Evolutionary conservation across 805 yeast genomes (phyloP), one percentile per base, ranked within the genome.

Genomic region (Blastobotrys peoriensis): DNA sequence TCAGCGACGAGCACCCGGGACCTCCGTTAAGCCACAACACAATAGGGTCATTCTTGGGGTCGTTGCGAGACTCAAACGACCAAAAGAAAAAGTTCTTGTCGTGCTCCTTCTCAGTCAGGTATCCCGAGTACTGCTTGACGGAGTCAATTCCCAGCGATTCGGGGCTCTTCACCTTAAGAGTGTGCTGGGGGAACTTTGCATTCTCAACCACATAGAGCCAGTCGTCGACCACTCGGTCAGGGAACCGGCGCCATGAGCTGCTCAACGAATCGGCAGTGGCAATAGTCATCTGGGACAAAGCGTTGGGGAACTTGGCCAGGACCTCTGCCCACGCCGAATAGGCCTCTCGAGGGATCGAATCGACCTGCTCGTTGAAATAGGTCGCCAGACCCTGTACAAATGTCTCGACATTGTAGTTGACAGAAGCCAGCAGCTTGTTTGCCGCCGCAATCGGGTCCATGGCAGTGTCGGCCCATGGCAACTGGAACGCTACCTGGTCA

Each of bases 1-100:
- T 86, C 61, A 86, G 67, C 1, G 96, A 85, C 1, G 96, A 86
- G 64, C 97, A 89, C n/a, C 97, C 97, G 40, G 97, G 97, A 9
- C 97, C 97, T 51, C 97, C 97, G 62, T 91, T 89, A 59, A 91
- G 71, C 97, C 95, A 87, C 58, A 88, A 70, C 43, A 88, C 75
- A 33, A 88, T 73, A 2, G 96, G 96, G 67, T 88, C 96, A 48
- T 73, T 84, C 51, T 68, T 67, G 15, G 96, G 96, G 65, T 86
- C 91, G 64, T 83, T 83, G 50, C 82, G 77, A 52, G 84, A 79
- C 65, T 88, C 96, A 58, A 86, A 88, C 59, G 82, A 82, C 91
- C 94, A 87, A 68, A 81, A 91, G 68, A 91, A 91, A 64, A 89
- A 86, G 68, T 88, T 96, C 67, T 88, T 89, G 60, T 86, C 96